These are phyloP conservation scores for Cyphellophora europaea DNA, from an alignment of 2,329 filamentous ascomycete genomes.

Conservation along the genomic window DNA sequence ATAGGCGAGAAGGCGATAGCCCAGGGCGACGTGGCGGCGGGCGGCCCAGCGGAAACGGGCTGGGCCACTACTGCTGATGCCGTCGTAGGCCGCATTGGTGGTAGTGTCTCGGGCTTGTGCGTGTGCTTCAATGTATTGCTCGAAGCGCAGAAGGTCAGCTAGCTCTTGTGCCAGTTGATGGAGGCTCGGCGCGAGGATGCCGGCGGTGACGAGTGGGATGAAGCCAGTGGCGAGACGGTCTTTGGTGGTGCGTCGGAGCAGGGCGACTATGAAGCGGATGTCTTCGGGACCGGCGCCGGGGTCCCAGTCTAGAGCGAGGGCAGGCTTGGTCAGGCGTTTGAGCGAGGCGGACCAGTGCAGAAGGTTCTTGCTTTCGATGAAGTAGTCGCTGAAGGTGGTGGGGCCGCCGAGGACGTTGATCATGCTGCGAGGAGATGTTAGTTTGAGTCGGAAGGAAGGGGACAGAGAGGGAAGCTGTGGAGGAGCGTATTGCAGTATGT, in stretches of 20 bases:
- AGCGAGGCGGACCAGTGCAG: neutral
- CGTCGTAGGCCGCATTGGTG: too few relatives aligned
- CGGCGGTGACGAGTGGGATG: neutral
- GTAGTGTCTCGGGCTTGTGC: too few relatives aligned
- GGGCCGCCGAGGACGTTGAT: neutral
- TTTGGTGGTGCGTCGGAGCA: neutral
- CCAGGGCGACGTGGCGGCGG: neutral
- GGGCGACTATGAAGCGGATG: neutral
- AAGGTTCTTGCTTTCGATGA: neutral
- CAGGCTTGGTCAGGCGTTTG: neutral
- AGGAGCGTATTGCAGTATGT: too few relatives aligned
- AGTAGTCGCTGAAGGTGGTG: neutral
- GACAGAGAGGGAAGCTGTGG: too few relatives aligned
- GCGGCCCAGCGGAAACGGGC: neutral
- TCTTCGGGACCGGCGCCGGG: neutral
- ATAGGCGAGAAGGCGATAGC: neutral
- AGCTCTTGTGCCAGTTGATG: neutral
- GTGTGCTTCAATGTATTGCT: neutral
- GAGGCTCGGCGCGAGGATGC: neutral
- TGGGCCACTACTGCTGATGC: too few relatives aligned
- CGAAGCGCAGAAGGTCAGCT: neutral
- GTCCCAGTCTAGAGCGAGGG: neutral
- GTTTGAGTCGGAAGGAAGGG: too few relatives aligned
- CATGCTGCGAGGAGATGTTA: too few relatives aligned
- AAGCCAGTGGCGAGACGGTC: neutral